Conservation (phyloP, 306 rosid species). For the Leucaena leucocephala region DNA sequence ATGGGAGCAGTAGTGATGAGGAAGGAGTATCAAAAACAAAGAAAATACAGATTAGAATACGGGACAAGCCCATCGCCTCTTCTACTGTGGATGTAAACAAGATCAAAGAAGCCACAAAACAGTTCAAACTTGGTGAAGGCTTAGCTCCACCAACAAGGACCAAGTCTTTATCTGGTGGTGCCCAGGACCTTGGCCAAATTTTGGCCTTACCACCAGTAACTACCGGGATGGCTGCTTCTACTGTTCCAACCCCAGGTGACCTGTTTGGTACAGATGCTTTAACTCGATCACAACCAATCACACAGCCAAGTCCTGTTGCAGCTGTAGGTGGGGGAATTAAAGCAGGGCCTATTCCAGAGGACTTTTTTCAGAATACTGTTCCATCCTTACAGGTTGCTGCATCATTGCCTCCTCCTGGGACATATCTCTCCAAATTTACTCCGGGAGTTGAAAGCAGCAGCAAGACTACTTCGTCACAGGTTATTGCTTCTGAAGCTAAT, state of each 20-base stretch:
- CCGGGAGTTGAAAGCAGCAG: constrained; percentile 51
- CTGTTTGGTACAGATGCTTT: constrained; percentile 63
- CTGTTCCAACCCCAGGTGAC: constrained; percentile 66
- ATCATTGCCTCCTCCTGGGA: constrained; percentile 81
- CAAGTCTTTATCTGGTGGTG: constrained; percentile 64
- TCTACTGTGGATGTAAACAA: constrained; percentile 85
- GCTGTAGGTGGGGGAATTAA: constrained; percentile 50
- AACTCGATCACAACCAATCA: constrained; percentile 52
- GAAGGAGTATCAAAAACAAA: constrained; percentile 82
- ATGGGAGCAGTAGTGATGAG: constrained; percentile 96
- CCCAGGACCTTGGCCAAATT: constrained; percentile 77
- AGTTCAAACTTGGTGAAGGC: constrained; percentile 48
- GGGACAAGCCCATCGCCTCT: constrained; percentile 79
- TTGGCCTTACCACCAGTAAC: constrained; percentile 56
- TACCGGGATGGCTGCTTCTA: constrained; percentile 49
- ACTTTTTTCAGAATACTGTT: constrained; percentile 92
- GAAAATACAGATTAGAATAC: constrained; percentile 79
- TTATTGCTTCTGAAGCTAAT: constrained; percentile 52
- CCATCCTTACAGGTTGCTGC: constrained; percentile 93
- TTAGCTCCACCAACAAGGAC: constrained; percentile 71
- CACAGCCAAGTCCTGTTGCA: constrained; percentile 53
- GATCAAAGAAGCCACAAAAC: constrained; percentile 94
- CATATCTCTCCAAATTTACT: constrained; percentile 75
- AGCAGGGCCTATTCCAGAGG: constrained; percentile 91
- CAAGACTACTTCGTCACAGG: constrained; percentile 50